phyloP scores from a whole-genome alignment of 1,284 basidiomycete species.

The Microbotryomycetes sp. region DNA sequence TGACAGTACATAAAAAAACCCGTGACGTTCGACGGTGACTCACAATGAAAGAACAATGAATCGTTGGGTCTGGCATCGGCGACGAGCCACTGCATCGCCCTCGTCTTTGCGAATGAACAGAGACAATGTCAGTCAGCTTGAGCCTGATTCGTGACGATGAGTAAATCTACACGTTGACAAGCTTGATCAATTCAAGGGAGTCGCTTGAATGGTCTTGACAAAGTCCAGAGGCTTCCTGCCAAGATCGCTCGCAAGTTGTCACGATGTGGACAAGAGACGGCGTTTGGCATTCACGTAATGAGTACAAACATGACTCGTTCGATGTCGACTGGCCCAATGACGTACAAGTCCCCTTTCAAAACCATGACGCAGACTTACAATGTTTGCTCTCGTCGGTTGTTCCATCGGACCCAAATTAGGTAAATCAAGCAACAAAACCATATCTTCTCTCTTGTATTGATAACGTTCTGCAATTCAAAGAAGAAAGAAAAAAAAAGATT shows the following conservation, averaged over 20 bases:
- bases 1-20: background rate
- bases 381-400: slow-evolving; percentile 71
- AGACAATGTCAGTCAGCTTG: no score
- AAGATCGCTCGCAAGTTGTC: no score
- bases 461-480: slow-evolving; percentile 47
- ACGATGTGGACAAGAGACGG: no score
- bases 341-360: no score
- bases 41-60: slow-evolving; percentile 80
- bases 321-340: no score
- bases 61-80: slow-evolving; percentile 69
- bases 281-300: no score
- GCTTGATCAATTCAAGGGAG: no score
- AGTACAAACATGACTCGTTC: background rate
- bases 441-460: slow-evolving; percentile 69
- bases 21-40: no score
- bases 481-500: background rate
- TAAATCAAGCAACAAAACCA: slow-evolving; percentile 81
- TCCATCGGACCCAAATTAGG: slow-evolving; percentile 53
- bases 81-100: slow-evolving; percentile 87
- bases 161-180: no score
- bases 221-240: no score
- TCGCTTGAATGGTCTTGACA: no score
- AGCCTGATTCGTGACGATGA: no score
- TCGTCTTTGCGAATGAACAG: slow-evolving; percentile 48
- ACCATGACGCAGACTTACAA: slow-evolving; percentile 49